Base-by-base conservation (phyloP, 2,329 filamentous ascomycete genomes). In the Lachnellula subtilissima region DNA sequence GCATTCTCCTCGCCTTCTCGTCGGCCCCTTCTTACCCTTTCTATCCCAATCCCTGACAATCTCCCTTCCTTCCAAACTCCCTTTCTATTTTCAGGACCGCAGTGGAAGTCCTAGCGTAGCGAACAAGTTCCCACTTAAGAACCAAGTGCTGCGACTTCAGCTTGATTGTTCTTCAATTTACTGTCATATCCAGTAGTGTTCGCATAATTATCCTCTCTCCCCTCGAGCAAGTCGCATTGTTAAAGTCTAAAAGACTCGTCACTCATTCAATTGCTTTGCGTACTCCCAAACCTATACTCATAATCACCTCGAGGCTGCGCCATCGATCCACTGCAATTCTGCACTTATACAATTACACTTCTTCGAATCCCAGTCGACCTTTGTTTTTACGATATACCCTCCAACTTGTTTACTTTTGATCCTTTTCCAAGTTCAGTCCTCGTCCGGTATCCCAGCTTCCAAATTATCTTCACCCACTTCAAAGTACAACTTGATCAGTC, bases 241-340 rank as follows among this genome's bases (percentile, higher is more conserved):
- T 58, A 56, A 47, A 55, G 46, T 58, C 61, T 60, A 48, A 54
- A 58, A 57, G 63, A 63, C 61, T 63, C 61, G 64, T 63, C 64
- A 64, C 58, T 66, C 64, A 61, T 65, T 66, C 58, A 61, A n/a
- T 32, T 53, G 56, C 53, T 56, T 48, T 54, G 56, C 57, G 54
- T 57, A 55, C 46, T 28, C 50, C 43, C 45, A 53, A 35, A 45
- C 35, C 43, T 42, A 48, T 48, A 48, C 23, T 15, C 23, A 22
- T 48, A 48, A 48, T 48, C 23, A 48, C 43, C 53, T 57, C 47
- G 52, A 65, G 64, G 61, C 64, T 66, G 64, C 48, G 62, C 64
- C 63, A 60, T 55, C 45, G 37, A 51, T 19, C 22, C 15, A 48
- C 45, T 51, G 39, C 49, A 51, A 39, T 42, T 22, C 39, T 42